Base-by-base conservation (phyloP, 2,329 filamentous ascomycete species). In the Alternaria atra region DNA sequence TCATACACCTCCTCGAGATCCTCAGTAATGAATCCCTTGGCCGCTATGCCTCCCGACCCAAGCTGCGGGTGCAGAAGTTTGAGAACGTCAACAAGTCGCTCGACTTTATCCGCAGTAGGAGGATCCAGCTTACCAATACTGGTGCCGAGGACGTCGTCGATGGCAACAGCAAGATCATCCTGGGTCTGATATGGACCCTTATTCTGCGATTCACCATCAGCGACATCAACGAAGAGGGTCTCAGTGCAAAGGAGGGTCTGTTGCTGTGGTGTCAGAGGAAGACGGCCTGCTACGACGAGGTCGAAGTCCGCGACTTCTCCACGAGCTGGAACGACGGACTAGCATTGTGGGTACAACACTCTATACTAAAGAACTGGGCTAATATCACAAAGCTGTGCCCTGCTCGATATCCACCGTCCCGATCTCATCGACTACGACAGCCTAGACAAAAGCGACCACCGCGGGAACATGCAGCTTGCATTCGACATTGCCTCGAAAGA, bases 141-240 rank as follows among this genome's bases (percentile, higher is more conserved):
- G 95, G 95, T 54, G 95, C 95, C 7, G 95, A 98, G 80, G 95
- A 99, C 85, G 92, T 99, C 25, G 95, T 99, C 30, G 94, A 99
- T 79, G 95, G 95, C 35, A 99, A 98, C 80, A 88, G 91, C 70
- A 99, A 98, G 85, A 97, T 99, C 75, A 97, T 98, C 61, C 85
- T 99, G 30, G 95, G 95, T 30, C 84, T 99, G 71, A 97, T 99
- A 80, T 99, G 95, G 95, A 99, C 94, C 6, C 85, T 99, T 65
- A 99, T 99, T 90, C 84, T 97, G 68, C 88, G 95, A 52, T 99
- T 99, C 80, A 99, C 95, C 70, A 99, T 99, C 78, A 97, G 91
- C 79, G 95, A 99, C 80, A 99, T 99, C 83, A 98, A 96, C 78
- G 91, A 94, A 79, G 95, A 97, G 84, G 95, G 95, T 67, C 90